Conservation (phyloP, 371 early-diverging fungal genomes). For the Mucor plumbeus region DNA sequence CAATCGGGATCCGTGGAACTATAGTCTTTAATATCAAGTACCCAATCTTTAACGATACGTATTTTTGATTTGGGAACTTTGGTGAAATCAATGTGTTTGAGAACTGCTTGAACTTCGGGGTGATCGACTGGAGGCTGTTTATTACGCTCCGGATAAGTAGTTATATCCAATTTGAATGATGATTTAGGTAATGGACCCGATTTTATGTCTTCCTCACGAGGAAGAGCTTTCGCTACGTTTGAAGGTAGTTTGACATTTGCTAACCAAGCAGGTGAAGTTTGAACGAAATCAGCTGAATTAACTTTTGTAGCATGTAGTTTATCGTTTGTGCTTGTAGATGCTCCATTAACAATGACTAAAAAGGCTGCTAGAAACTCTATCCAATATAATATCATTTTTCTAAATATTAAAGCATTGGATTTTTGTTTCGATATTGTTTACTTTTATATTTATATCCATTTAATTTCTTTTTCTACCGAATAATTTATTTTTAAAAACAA, state of each 20-base stretch:
- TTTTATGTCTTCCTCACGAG: conserved; percentile 31
- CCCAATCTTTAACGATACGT: conserved; percentile 33
- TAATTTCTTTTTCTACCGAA: neutral
- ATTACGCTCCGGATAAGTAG: conserved; percentile 34
- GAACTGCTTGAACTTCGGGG: conserved; percentile 53
- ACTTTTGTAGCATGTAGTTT: neutral
- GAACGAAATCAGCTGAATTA: conserved; percentile 10
- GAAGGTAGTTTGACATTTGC: conserved; percentile 33
- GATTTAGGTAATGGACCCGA: conserved; percentile 18
- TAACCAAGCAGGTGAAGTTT: conserved; percentile 42
- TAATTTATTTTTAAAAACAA: neutral
- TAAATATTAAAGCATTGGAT: neutral
- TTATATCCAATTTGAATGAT: conserved; percentile 19
- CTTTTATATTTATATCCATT: too few relatives aligned
- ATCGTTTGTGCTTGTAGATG: neutral
- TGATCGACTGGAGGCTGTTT: conserved; percentile 40
- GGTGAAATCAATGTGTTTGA: conserved; percentile 51
- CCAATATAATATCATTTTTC: neutral
- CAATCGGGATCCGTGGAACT: conserved; percentile 32
- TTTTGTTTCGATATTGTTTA: neutral
- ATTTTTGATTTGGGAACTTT: conserved; percentile 46
- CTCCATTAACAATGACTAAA: neutral
- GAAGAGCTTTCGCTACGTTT: conserved; percentile 20
- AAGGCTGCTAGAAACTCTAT: neutral
- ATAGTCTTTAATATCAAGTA: conserved; percentile 37